Percentiles rank a stretch among this genome's conserved stretches.
phyloP scores from a whole-genome alignment of 108 stramenopile species.

The Epithemia pelagica region DNA sequence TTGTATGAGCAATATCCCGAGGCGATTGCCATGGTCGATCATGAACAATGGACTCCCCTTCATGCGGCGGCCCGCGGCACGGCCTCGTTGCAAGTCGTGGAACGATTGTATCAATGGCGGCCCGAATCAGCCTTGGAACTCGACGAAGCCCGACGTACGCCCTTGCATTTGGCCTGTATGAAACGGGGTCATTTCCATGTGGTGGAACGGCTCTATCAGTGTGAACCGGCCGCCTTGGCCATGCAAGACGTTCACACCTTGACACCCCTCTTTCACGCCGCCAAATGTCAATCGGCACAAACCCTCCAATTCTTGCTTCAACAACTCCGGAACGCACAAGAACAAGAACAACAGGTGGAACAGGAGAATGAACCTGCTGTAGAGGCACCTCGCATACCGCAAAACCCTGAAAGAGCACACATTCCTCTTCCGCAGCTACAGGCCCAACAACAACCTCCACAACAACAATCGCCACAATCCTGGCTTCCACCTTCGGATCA shows the following conservation, averaged over 20 bases:
- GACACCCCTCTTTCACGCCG: not conserved
- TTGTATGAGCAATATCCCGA: not conserved
- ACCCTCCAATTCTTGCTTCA: not conserved
- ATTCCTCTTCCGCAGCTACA: not conserved
- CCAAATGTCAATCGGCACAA: not conserved
- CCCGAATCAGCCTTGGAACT: not conserved
- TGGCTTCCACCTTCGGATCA: not conserved
- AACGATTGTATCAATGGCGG: not conserved
- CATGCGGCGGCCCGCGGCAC: not conserved
- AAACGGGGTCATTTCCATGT: not conserved
- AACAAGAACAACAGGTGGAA: not conserved
- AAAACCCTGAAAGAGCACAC: not conserved
- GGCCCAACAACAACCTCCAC: not conserved
- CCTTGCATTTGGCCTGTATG: not conserved
- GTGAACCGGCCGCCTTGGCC: not conserved
- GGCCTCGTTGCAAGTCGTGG: not conserved
- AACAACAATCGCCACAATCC: not conserved
- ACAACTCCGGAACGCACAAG: not conserved
- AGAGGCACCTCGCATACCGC: not conserved
- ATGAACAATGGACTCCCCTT: not conserved
- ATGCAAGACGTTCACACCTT: not conserved
- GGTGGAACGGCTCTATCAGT: not conserved
- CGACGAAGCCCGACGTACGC: not conserved
- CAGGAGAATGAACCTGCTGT: not conserved
- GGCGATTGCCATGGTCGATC: not conserved